Base-by-base conservation (phyloP, 495 filamentous ascomycete genomes). In the Immersiella caudata region DNA sequence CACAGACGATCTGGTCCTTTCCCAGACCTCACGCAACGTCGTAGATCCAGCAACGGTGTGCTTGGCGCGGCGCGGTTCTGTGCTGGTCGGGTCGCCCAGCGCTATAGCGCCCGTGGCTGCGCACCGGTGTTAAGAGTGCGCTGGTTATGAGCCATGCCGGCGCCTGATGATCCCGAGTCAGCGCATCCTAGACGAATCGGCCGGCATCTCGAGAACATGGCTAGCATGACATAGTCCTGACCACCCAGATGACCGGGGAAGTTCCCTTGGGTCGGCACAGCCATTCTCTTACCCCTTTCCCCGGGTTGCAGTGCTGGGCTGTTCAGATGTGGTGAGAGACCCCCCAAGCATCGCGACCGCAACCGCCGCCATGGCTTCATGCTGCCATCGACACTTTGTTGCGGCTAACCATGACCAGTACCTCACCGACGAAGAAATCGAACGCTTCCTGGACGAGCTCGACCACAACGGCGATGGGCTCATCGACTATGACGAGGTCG, bases 401-500 rank as follows among this genome's bases (percentile, higher is more conserved):
- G 25, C 52, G 25, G 52, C 52, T 1, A 11, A 55, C 52, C 52
- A 75, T 26, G 63, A 58, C 33, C 68, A 73, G 21, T 73, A 67
- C 60, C 60, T 70, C 40, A 67, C 60, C 20, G 60, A 67, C 27
- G 54, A 60, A 1, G 68, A 70, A 35, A 70, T 70, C 51, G 21
- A 54, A 1, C 26, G 62, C 5, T 80, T 81, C 68, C 62, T 78
- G 67, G 71, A 80, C 65, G 74, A 78, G 64, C 68, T 81, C 16
- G 78, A 81, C 67, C 71, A 70, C 56, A 68, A 81, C 66, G 74
- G 71, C 54, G 70, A 79, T 59, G 79, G 76, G 14, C 54, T 67
- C 33, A 75, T 81, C 57, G 73, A 75, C 61, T 81, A 79, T 63
- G 52, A 46, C 49, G 78, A 81, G 64, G 62, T 81, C 0, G 78